Evolutionary conservation across 805 yeast genomes (phyloP), one percentile per base, ranked within the genome.

Genomic region (Yarrowia sp.): DNA sequence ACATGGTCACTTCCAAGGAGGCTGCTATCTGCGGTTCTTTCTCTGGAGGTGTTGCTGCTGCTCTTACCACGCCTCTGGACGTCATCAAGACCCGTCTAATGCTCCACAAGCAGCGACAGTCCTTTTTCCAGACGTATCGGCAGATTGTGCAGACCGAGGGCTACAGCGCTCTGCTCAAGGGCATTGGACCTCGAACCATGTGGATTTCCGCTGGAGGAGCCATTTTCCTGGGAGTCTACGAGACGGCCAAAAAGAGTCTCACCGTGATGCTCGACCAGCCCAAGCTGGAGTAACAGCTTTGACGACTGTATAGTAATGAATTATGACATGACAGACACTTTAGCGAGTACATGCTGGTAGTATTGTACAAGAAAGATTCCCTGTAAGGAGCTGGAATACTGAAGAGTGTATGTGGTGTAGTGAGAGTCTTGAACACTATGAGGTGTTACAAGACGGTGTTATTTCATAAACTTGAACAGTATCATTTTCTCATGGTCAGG

Each of bases 191-290:
- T 4, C 82, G 99, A 74, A 92, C 98, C 0, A 81, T 89, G 84
- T 95, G 99, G 99, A 93, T 95, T 65, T 87, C 96, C 77, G 95
- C 96, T 4, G 99, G 99, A 21, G 99, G 99, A 30, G 97, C 98
- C 17, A 92, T 96, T 17, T 95, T 96, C 78, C 79, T 95, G 65
- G 99, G 99, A 4, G 90, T 90, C 64, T 95, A 95, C 73, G 99
- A 96, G 76, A 75, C 86, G 3, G 75, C 64, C 14, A 61, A 61
- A 17, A 61, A 44, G 35, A 24, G 36, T 11, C 35, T 48, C 19
- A 46, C 48, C 11, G 24, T 12, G 3, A 12, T 59, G 52, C 24
- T 41, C 22, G 41, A 58, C 9, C 12, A 56, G 51, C 51, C 61
- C 14, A 51, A 21, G 28, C 14, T 54, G 26, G 61, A 54, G 44